These are phyloP conservation scores for Sphaerulina musiva DNA, from an alignment of 2,329 filamentous ascomycete genomes.

Conservation along the genomic window DNA sequence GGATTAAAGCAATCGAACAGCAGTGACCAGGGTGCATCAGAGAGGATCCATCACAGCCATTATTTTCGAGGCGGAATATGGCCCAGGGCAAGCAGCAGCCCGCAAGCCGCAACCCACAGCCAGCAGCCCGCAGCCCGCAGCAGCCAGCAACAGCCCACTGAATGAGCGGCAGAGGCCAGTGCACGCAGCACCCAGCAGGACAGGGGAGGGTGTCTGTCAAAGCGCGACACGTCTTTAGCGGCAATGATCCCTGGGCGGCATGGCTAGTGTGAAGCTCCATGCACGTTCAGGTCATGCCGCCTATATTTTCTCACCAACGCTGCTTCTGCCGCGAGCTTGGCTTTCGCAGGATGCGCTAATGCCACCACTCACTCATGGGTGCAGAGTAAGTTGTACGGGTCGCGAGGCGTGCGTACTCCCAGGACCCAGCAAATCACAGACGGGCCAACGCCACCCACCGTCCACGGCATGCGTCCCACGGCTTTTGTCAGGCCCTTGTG, in stretches of 20 bases:
- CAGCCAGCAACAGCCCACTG: too few relatives aligned
- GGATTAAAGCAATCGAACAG: conserved; percentile 13
- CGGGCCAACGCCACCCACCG: conserved; percentile 4
- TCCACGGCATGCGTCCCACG: conserved; percentile 8
- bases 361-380: conserved; percentile 10
- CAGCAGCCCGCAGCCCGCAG: too few relatives aligned
- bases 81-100: too few relatives aligned
- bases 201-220: conserved; percentile 12
- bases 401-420: conserved; percentile 22
- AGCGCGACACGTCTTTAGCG: conserved; percentile 25
- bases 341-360: conserved; percentile 15
- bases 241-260: conserved; percentile 20
- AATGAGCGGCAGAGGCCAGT: too few relatives aligned
- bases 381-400: too few relatives aligned
- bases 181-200: conserved; percentile 1
- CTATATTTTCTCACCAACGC: background rate
- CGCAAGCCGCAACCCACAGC: too few relatives aligned
- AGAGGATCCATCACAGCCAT: conserved; percentile 14
- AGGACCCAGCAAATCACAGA: conserved; percentile 10
- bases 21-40: conserved; percentile 15
- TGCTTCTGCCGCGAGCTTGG: conserved; percentile 6
- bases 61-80: conserved; percentile 16
- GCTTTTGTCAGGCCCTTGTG: background rate
- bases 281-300: conserved; percentile 20
- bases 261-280: conserved; percentile 21